Conservation (phyloP, 2,329 filamentous ascomycete genomes). For the Aureobasidium uvarum region DNA sequence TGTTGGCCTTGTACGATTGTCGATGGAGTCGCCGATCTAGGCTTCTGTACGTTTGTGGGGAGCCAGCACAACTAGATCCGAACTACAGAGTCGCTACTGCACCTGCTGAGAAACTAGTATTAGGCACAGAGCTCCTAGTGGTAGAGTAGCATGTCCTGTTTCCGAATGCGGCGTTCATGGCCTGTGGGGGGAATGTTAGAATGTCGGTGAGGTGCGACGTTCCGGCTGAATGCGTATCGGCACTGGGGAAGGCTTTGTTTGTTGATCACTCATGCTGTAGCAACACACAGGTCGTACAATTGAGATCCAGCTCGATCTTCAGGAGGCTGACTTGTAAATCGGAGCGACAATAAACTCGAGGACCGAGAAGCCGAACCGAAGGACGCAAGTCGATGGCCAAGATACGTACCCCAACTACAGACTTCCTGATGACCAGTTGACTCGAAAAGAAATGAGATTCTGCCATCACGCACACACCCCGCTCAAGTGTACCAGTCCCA, state of each 20-base stretch:
- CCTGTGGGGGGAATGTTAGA: not conserved
- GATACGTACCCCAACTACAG: constrained; percentile 12
- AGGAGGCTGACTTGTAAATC: not conserved
- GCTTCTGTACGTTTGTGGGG: not conserved
- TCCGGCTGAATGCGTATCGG: not conserved
- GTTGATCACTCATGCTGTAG: constrained; percentile 11
- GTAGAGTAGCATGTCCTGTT: constrained; percentile 7
- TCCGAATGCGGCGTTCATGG: not conserved
- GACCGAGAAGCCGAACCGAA: constrained; percentile 5
- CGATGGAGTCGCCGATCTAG: not conserved
- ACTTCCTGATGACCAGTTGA: constrained; percentile 2
- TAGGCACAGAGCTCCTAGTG: not conserved
- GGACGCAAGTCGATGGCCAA: not conserved
- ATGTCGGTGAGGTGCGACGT: constrained; percentile 14
- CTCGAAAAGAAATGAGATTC: constrained; percentile 13
- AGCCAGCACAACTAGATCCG: not conserved
- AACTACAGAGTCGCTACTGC: not conserved
- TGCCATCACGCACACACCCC: not conserved
- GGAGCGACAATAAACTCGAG: not conserved
- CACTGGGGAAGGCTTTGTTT: constrained; percentile 2
- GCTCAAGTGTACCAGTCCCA: not conserved
- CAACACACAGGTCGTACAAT: not conserved
- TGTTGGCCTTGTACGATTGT: not conserved
- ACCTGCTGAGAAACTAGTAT: not conserved
- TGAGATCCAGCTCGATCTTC: not conserved